Base-by-base conservation (phyloP, 768 basidiomycete species). In the Rickenella mellea region DNA sequence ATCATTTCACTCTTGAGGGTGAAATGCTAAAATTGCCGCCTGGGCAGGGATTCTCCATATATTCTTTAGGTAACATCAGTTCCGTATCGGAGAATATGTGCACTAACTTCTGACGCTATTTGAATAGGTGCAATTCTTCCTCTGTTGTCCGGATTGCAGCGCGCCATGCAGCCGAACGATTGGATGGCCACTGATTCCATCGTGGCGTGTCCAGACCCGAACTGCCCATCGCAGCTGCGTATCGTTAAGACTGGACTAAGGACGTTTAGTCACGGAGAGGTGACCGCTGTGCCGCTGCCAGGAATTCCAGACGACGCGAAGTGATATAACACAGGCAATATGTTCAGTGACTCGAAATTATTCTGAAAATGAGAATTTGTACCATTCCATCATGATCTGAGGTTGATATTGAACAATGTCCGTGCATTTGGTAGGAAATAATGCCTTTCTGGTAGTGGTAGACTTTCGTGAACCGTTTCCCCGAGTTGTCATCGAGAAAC, bases 171-270 rank as follows among this genome's bases (percentile, higher is more conserved):
- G 40, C 50, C 61, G 1, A 69, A 74, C 46, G 80, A 82, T 53
- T 81, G 81, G 78, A 81, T 83, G 72, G 62, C 75, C 4, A 76
- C 77, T 1, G 80, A 83, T 45, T 69, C 67, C 0, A 72, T 78
- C 49, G 57, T 83, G 21, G 79, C 78, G 0, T 83, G 80, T 50
- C 81, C 78, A 0, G 80, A 82, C 53, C 80, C 80, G 2, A 59
- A 78, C 43, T 83, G 81, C 57, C 69, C 65, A 33, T 79, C 78
- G 4, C 60, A 65, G 9, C 50, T 80, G 55, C 69, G 57, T 48
- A 76, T 83, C 15, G 57, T 56, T 6, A 64, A 78, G 40, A 71
- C 66, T 1, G 71, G 71, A 2, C 32, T 69, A 40, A 58, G 80
- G 43, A 68, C 58, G 8, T 82, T 83, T 54, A 68, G 61, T 10